phyloP scores from a whole-genome alignment of 176 grass and related monocot genomes.

The Saccharum spontaneum region DNA sequence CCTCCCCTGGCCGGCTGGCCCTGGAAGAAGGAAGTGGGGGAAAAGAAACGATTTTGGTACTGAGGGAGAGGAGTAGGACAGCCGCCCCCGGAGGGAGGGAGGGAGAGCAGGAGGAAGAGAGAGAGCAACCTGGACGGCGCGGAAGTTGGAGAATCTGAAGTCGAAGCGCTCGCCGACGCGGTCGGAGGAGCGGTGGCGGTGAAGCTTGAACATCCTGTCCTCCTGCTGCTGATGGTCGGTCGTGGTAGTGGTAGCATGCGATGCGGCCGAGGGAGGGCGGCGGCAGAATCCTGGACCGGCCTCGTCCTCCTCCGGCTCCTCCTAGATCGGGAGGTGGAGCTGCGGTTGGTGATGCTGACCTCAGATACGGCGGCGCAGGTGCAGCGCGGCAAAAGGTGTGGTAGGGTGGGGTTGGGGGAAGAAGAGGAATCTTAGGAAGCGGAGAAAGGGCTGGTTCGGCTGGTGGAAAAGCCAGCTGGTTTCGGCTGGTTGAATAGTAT shows the following conservation, averaged over 20 bases:
- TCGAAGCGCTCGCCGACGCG: slow-evolving; percentile 77
- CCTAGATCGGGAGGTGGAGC: neutral
- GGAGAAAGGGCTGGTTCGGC: too few relatives aligned
- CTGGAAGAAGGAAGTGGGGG: too few relatives aligned
- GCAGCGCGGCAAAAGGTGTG: neutral
- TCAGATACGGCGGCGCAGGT: neutral
- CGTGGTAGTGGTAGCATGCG: neutral
- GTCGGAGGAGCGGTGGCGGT: slow-evolving; percentile 83
- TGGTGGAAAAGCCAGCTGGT: too few relatives aligned
- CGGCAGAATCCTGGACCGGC: neutral
- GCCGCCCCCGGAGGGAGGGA: neutral
- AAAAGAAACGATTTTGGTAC: neutral
- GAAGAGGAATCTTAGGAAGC: slow-evolving; percentile 37
- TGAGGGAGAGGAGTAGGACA: neutral
- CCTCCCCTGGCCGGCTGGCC: too few relatives aligned
- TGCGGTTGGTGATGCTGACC: neutral
- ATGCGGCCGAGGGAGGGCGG: neutral
- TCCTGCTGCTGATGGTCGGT: neutral
- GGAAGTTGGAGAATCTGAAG: slow-evolving; percentile 87
- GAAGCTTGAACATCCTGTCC: slow-evolving; percentile 84
- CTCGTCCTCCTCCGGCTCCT: neutral
- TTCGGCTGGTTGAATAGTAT: too few relatives aligned
- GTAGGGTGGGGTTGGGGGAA: neutral
- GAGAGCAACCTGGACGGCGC: slow-evolving; percentile 67
- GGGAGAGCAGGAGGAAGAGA: too few relatives aligned